phyloP scores from a whole-genome alignment of 2,329 filamentous ascomycete species.

The Atkinsonella texensis region DNA sequence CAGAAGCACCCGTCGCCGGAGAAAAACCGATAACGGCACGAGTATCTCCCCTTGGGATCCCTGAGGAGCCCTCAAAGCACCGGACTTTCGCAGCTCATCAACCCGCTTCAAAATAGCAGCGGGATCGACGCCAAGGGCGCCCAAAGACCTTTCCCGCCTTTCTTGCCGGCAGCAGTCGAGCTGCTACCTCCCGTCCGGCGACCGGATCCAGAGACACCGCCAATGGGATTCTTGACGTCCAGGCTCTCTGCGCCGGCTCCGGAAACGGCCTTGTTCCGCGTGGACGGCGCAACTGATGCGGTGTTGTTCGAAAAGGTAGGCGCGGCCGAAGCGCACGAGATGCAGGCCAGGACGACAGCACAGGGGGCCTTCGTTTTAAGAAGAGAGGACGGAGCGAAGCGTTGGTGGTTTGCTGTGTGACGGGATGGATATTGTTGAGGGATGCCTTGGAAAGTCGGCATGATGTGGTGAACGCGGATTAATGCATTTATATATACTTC shows the following conservation, averaged over 20 bases:
- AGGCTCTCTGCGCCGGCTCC: not conserved
- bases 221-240: not conserved
- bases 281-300: not conserved
- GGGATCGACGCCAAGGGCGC: not conserved
- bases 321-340: not conserved
- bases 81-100: not conserved
- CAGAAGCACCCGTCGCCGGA: too few species aligned
- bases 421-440: not conserved
- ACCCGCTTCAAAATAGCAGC: not conserved
- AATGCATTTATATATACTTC: not conserved
- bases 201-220: not conserved
- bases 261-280: not conserved
- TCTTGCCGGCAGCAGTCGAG: not conserved
- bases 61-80: not conserved
- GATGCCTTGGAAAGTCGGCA: not conserved
- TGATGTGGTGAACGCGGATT: not conserved
- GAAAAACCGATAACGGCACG: too few species aligned
- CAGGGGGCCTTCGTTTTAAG: not conserved
- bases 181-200: not conserved
- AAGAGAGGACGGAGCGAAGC: not conserved
- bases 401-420: not conserved
- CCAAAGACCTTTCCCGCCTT: not conserved
- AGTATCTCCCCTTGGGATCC: too few species aligned
- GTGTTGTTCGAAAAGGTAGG: not conserved
- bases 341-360: conserved; percentile 1